Percentiles rank a stretch among this genome's conserved stretches.
These are phyloP conservation scores for Linnemannia schmuckeri DNA, from an alignment of 192 early-diverging fungal species.

Conservation along the genomic window DNA sequence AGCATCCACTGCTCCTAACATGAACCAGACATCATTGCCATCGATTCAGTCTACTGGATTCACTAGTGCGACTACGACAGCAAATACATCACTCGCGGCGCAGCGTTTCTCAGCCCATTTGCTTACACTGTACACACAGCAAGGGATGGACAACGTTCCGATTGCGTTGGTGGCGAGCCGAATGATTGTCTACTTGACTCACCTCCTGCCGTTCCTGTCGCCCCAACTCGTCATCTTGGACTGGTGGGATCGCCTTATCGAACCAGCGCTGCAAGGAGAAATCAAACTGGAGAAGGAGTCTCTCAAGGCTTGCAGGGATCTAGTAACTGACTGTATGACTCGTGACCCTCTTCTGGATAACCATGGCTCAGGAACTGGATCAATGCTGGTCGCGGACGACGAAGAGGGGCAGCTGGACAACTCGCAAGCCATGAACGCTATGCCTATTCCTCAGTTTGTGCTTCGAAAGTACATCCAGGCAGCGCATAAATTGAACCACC, in stretches of 20 bases:
- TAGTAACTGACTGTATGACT: conserved; percentile 49
- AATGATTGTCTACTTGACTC: conserved; percentile 45
- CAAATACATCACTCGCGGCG: conserved; percentile 20
- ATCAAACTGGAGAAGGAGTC: conserved; percentile 48
- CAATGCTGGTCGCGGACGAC: conserved; percentile 37
- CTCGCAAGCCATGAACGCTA: conserved; percentile 21
- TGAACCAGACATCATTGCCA: conserved; percentile 7
- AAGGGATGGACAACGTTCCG: conserved; percentile 15
- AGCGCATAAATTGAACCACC: conserved; percentile 38
- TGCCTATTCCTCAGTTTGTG: conserved; percentile 49
- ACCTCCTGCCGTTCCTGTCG: conserved; percentile 52
- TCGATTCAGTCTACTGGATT: conserved; percentile 12
- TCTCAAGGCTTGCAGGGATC: conserved; percentile 47
- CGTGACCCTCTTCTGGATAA: conserved; percentile 27
- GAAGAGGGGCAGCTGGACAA: conserved; percentile 44
- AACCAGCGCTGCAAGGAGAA: conserved; percentile 49
- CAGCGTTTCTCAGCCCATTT: conserved; percentile 48
- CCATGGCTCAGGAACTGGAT: conserved; percentile 31
- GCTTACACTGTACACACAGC: conserved; percentile 31
- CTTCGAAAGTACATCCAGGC: conserved; percentile 46
- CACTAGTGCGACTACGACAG: background rate
- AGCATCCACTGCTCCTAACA: background rate
- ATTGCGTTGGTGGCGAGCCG: conserved; percentile 40
- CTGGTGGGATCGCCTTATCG: conserved; percentile 56
- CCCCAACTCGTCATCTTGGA: conserved; percentile 51